Evolutionary conservation across 2,329 filamentous ascomycete species (phyloP).

Genomic region (Leptographium procerum): DNA sequence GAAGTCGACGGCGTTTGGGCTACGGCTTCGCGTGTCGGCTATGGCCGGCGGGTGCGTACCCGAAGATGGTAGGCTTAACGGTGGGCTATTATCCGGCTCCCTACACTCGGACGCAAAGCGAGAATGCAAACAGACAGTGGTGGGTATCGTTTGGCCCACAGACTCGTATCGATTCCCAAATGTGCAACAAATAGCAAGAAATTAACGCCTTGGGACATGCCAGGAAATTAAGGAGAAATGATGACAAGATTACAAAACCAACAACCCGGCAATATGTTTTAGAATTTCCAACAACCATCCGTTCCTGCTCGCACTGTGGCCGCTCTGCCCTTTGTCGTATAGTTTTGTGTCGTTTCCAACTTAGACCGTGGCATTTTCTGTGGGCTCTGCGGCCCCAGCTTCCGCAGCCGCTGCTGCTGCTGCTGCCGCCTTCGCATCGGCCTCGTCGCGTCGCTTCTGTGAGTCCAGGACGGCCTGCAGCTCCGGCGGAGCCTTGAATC

Average conservation of each 20-base stretch:
- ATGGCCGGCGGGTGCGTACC: neutral
- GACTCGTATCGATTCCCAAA: neutral
- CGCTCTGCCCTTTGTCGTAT: neutral
- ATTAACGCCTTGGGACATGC: conserved; percentile 2
- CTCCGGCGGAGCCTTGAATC: conserved; percentile 57
- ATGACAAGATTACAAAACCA: neutral
- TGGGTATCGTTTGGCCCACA: no score
- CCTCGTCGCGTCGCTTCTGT: conserved; percentile 35
- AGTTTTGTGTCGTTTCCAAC: neutral
- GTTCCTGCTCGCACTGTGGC: neutral
- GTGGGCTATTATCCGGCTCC: no score
- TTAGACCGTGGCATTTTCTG: neutral
- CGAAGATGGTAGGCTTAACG: neutral
- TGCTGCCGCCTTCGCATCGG: conserved; percentile 14
- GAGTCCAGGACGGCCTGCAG: conserved; percentile 47
- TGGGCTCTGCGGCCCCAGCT: neutral
- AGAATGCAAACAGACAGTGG: neutral
- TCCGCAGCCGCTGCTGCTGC: neutral
- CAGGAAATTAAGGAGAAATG: neutral
- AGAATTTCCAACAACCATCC: neutral
- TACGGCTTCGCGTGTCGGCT: neutral
- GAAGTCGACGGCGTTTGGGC: neutral
- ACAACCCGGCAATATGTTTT: neutral
- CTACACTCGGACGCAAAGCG: neutral
- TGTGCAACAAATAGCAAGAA: neutral